A percentile compares a stretch with the other conserved stretches of the same genome.
Conservation (phyloP, 2,329 filamentous ascomycete species). For the Talaromyces amestolkiae region DNA sequence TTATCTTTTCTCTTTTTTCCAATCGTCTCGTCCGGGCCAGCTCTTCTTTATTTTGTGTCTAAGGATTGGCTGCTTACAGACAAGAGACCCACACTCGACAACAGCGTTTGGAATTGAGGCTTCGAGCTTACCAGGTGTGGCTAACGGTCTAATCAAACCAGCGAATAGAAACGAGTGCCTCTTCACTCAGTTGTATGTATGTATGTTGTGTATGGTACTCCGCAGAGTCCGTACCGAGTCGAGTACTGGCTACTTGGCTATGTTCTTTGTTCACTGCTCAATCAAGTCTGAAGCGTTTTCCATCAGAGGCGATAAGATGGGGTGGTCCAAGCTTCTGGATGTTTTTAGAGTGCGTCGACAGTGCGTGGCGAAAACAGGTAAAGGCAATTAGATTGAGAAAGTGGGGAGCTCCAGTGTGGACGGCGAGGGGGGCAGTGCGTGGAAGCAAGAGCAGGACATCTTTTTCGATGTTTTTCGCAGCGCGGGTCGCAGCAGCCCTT, state of each 20-base stretch:
- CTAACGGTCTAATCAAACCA: not conserved
- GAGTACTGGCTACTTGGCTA: not conserved
- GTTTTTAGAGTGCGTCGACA: conserved; percentile 1
- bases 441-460: conserved; percentile 4
- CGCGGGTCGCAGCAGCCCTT: conserved; percentile 32
- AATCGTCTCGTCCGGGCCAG: not conserved
- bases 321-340: conserved; percentile 1
- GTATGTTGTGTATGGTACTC: not conserved
- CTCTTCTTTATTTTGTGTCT: not conserved
- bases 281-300: not conserved
- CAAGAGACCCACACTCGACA: conserved; percentile 1
- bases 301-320: not conserved
- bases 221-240: not conserved
- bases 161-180: not conserved
- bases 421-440: not conserved
- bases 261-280: not conserved
- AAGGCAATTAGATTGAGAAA: not conserved
- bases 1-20: not conserved
- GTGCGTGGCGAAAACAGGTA: not conserved
- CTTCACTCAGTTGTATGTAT: not conserved
- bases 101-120: conserved; percentile 4
- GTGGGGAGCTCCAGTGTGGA: not conserved
- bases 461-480: conserved; percentile 8
- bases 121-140: conserved; percentile 5
- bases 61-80: conserved; percentile 3